These are phyloP conservation scores for Corinectria fuckeliana DNA, from an alignment of 2,329 filamentous ascomycete genomes.

Conservation along the genomic window DNA sequence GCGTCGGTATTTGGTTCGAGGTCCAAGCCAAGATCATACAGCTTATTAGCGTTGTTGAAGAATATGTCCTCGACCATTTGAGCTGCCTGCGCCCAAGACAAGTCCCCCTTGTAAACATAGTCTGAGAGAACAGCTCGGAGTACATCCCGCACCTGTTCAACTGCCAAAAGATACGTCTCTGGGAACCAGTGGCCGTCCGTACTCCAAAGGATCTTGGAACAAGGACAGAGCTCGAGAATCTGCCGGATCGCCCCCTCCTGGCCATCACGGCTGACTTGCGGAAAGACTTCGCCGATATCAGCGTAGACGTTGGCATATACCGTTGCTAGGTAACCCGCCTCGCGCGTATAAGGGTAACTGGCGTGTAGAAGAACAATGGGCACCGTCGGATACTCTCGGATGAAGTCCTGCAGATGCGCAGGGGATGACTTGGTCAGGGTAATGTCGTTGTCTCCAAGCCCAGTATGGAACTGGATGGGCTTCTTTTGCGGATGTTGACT, in stretches of 20 bases:
- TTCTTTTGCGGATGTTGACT: constrained; percentile 60
- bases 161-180: constrained; percentile 77
- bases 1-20: constrained; percentile 40
- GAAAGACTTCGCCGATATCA: constrained; percentile 84
- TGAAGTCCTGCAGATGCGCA: constrained; percentile 75
- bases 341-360: constrained; percentile 80
- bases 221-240: constrained; percentile 76
- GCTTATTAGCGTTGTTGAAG: constrained; percentile 77
- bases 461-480: constrained; percentile 84
- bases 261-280: constrained; percentile 76
- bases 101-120: constrained; percentile 68
- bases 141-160: constrained; percentile 73
- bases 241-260: constrained; percentile 75
- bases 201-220: constrained; percentile 79
- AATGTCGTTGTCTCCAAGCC: constrained; percentile 82
- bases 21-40: constrained; percentile 69
- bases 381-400: constrained; percentile 70
- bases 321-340: constrained; percentile 78
- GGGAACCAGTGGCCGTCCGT: constrained; percentile 82
- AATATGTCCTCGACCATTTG: constrained; percentile 70
- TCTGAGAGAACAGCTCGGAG: constrained; percentile 72
- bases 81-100: constrained; percentile 67
- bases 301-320: constrained; percentile 82
- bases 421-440: constrained; percentile 73
- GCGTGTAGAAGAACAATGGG: constrained; percentile 82